Evolutionary conservation across 2,329 filamentous ascomycete genomes (phyloP), one percentile per base, ranked within the genome.

Genomic region (Ustilaginoidea virens): DNA sequence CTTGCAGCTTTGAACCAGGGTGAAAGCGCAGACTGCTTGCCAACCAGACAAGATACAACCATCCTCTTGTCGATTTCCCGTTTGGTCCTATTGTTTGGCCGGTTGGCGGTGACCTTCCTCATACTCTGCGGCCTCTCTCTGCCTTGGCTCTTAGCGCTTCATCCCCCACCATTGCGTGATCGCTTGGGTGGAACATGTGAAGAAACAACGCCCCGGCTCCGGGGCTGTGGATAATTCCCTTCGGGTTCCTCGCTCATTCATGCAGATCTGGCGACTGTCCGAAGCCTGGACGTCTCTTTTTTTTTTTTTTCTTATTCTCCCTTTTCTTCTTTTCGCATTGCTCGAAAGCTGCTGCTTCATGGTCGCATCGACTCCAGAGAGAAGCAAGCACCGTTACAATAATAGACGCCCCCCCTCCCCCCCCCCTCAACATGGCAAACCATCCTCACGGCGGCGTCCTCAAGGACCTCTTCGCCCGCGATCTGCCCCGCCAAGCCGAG

Each of bases 381-480:
- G n/a, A n/a, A n/a, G n/a, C n/a, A n/a, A n/a, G n/a, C n/a, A n/a
- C n/a, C n/a, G n/a, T n/a, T n/a, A n/a, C n/a, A n/a, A n/a, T n/a
- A n/a, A 19, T 17, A 27, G 30, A 28, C 31, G 27, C 14, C 20
- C 32, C 15, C 31, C 34, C 28, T 34, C 27, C 23, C 29, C 18
- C 27, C 31, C 33, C 37, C 36, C 33, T 34, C 47, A 63, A 39
- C 41, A 77, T 77, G 72, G 71, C 72, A 48, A 76, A 76, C 57
- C 46, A 71, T 55, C 80, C 81, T 42, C 80, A 90, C 52, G 87
- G 87, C 61, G 90, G 90, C 51, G 67, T 87, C 67, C 81, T 98
- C 51, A 96, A 96, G 79, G 90, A 98, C 68, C 74, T 98, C 53
- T 71, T 96, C 45, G 86, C 85, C 41, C 80, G 90, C 61, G 90